These are phyloP conservation scores for Phytophthora chlamydospora DNA, from an alignment of 352 stramenopile genomes.

Conservation along the genomic window DNA sequence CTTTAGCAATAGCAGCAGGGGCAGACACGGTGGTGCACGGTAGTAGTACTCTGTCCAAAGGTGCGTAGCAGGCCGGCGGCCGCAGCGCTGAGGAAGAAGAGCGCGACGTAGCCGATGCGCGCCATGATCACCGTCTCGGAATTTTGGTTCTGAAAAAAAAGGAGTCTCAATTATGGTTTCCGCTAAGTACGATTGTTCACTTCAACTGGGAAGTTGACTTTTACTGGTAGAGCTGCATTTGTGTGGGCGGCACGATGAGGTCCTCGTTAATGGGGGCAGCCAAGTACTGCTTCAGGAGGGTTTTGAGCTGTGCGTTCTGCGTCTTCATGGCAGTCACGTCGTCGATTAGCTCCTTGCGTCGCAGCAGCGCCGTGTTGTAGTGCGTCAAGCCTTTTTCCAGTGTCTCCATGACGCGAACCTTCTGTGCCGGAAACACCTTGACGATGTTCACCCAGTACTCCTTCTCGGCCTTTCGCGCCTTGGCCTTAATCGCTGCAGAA, in stretches of 20 bases:
- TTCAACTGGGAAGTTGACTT: not conserved
- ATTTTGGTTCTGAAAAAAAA: conserved; percentile 2
- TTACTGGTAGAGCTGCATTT: conserved; percentile 80
- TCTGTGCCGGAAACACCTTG: conserved; percentile 73
- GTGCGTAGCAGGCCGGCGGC: conserved; percentile 57
- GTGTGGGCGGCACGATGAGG: conserved; percentile 82
- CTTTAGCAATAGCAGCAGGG: not conserved
- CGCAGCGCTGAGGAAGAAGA: conserved; percentile 73
- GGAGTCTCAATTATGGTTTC: not conserved
- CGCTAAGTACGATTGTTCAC: conserved; percentile 1
- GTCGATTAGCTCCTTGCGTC: conserved; percentile 82
- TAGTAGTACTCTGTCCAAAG: conserved; percentile 60
- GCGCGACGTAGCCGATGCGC: conserved; percentile 57
- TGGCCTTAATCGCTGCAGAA: conserved; percentile 42
- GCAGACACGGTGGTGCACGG: too few relatives aligned
- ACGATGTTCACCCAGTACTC: conserved; percentile 85
- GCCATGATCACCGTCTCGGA: conserved; percentile 15
- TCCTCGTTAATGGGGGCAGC: conserved; percentile 83
- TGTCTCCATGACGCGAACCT: conserved; percentile 77
- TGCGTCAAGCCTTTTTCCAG: conserved; percentile 84
- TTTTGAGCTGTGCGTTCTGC: conserved; percentile 92
- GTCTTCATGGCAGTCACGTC: conserved; percentile 77
- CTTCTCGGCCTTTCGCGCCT: conserved; percentile 54
- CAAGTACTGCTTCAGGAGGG: conserved; percentile 90
- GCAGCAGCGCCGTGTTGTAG: conserved; percentile 85